These are phyloP conservation scores for Zoysia matrella DNA, from an alignment of 202 grass and related monocot species.

Conservation along the genomic window DNA sequence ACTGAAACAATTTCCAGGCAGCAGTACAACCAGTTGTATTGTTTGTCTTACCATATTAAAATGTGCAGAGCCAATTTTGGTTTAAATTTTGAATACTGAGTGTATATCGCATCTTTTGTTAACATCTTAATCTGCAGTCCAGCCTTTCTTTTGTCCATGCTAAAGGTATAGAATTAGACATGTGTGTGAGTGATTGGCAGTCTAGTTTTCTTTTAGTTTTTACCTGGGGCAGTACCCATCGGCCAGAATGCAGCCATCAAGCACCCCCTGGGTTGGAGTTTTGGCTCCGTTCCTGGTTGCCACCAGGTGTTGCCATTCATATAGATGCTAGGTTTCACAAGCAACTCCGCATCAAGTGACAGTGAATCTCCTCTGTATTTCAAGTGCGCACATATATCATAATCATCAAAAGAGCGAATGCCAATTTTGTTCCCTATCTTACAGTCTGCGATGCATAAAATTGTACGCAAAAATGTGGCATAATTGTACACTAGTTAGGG, in stretches of 20 bases:
- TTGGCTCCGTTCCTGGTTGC: neutral
- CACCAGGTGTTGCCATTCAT: neutral
- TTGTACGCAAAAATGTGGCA: neutral
- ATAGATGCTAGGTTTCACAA: neutral
- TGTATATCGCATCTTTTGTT: neutral
- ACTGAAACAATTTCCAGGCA: neutral
- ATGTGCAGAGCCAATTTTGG: neutral
- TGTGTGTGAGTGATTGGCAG: neutral
- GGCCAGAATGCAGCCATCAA: too few species aligned
- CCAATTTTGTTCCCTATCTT: neutral
- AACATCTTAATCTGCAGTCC: neutral
- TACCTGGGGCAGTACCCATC: neutral
- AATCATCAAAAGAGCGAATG: neutral
- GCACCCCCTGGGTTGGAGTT: too few species aligned
- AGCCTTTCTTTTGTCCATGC: neutral
- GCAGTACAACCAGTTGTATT: neutral
- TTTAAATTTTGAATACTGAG: too few species aligned
- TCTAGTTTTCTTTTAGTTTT: neutral
- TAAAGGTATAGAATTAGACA: neutral
- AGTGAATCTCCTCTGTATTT: neutral
- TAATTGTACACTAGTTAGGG: neutral
- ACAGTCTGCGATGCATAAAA: neutral
- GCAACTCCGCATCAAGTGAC: slow-evolving; percentile 2
- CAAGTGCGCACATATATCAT: neutral
- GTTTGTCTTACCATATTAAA: slow-evolving; percentile 5